These are phyloP conservation scores for Leishmania arabica DNA, from an alignment of 208 protist genomes.

Conservation along the genomic window DNA sequence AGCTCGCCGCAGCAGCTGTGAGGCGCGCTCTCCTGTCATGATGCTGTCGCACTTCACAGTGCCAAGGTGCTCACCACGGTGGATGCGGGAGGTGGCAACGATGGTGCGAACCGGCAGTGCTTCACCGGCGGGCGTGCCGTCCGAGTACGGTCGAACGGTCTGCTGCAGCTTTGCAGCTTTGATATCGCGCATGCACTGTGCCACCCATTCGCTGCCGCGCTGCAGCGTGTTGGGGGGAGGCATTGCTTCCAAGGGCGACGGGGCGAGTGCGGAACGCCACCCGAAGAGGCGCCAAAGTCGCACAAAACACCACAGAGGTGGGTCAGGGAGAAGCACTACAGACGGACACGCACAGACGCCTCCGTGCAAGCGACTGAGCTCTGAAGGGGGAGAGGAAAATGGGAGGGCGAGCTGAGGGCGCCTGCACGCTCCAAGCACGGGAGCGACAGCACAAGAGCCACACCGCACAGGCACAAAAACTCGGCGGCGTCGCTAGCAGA, in stretches of 20 bases:
- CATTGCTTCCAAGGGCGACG: not conserved
- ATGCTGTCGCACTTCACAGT: constrained; percentile 47
- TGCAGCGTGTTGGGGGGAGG: constrained; percentile 4
- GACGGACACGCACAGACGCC: not conserved
- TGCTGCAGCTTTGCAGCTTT: constrained; percentile 29
- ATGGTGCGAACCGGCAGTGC: constrained; percentile 56
- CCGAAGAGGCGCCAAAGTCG: not conserved
- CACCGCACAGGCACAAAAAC: not conserved
- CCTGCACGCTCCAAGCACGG: not conserved
- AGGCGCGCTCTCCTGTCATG: constrained; percentile 52
- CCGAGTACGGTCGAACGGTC: constrained; percentile 15
- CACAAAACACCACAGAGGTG: too few relatives aligned
- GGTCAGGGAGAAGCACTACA: not conserved
- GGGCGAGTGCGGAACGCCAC: not conserved
- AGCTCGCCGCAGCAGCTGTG: constrained; percentile 33
- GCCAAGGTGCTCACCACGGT: constrained; percentile 63
- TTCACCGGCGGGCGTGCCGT: not conserved
- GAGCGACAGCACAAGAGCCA: too few relatives aligned
- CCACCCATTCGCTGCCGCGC: constrained; percentile 21
- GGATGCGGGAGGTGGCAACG: constrained; percentile 50
- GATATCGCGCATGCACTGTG: constrained; percentile 32
- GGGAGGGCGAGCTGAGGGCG: too few relatives aligned
- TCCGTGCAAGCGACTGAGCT: too few relatives aligned
- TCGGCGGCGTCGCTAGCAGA: not conserved
- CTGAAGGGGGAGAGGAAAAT: not conserved